Percentiles rank a stretch among this genome's conserved stretches.
phyloP scores from a whole-genome alignment of 164 flowering plant species.

The Liquidambar formosana region DNA sequence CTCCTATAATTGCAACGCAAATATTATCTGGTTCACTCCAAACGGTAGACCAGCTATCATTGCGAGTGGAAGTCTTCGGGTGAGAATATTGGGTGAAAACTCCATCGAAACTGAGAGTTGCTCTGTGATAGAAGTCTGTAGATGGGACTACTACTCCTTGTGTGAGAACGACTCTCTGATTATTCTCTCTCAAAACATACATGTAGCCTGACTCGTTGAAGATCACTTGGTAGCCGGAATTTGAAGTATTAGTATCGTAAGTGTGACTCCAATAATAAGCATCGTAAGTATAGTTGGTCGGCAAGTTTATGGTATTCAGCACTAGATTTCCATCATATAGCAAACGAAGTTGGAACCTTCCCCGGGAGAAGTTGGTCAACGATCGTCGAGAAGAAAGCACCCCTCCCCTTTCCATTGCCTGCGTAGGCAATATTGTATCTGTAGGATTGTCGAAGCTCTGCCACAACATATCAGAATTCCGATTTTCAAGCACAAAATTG shows the following conservation, averaged over 20 bases:
- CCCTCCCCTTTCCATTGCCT: not conserved
- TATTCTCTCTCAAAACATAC: not conserved
- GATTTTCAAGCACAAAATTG: too few species aligned
- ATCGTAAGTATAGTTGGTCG: not conserved
- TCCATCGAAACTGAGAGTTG: too few species aligned
- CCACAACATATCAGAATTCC: slow-evolving; percentile 19
- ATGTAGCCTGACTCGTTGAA: slow-evolving; percentile 15
- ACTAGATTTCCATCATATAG: too few species aligned
- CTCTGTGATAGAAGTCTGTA: slow-evolving; percentile 19
- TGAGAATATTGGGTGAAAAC: too few species aligned
- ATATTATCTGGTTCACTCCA: slow-evolving; percentile 32
- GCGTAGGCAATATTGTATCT: too few species aligned
- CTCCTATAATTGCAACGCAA: too few species aligned
- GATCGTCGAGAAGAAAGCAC: slow-evolving; percentile 11
- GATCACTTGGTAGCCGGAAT: slow-evolving; percentile 1
- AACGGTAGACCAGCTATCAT: slow-evolving; percentile 17
- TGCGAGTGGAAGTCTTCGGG: slow-evolving; percentile 4
- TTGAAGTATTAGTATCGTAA: not conserved
- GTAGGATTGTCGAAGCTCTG: slow-evolving; percentile 30
- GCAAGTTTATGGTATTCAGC: too few species aligned
- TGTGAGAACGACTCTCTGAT: not conserved
- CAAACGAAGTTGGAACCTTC: too few species aligned
- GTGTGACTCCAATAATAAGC: slow-evolving; percentile 1
- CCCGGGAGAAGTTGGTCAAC: too few species aligned
- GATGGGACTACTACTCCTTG: not conserved